Percentiles rank a stretch among this genome's conserved stretches.
phyloP scores from a whole-genome alignment of 306 rosid genomes.

The Gastrolobium bilobum region DNA sequence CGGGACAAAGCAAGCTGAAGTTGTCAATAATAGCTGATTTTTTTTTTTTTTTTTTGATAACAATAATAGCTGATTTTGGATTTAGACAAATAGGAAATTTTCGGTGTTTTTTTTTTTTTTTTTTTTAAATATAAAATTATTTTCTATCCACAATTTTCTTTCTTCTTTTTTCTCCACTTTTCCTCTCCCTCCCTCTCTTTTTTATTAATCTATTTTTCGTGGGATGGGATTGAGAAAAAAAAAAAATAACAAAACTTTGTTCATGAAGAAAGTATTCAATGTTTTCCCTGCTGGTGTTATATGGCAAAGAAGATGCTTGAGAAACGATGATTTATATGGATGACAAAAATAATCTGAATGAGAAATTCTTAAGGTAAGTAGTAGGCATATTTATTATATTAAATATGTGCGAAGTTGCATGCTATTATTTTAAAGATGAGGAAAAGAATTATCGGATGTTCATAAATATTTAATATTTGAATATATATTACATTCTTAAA shows the following conservation, averaged over 20 bases:
- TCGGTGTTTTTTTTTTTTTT: conserved; percentile 18
- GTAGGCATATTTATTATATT: too few species aligned
- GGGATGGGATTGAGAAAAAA: conserved; percentile 26
- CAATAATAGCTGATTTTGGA: conserved; percentile 35
- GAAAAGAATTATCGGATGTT: too few species aligned
- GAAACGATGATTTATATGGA: background rate
- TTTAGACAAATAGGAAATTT: conserved; percentile 42
- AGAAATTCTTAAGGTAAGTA: too few species aligned
- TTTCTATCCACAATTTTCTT: conserved; percentile 38
- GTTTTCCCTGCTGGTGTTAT: conserved; percentile 1
- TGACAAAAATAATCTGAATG: background rate
- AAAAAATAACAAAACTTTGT: background rate
- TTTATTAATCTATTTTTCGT: background rate
- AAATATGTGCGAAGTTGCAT: too few species aligned
- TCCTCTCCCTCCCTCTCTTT: background rate
- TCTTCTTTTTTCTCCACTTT: conserved; percentile 3
- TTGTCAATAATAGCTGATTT: conserved; percentile 53
- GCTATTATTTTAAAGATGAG: too few species aligned
- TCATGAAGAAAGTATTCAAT: conserved; percentile 36
- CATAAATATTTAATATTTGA: too few species aligned
- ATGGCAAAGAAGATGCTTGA: background rate
- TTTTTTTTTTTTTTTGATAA: too few species aligned
- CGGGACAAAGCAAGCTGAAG: conserved; percentile 72
- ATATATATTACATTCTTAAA: too few species aligned
- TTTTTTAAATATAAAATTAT: background rate